A percentile compares a stretch with the other conserved stretches of the same genome.
Conservation (phyloP, 2,329 filamentous ascomycete genomes). For the Beauveria varroae region DNA sequence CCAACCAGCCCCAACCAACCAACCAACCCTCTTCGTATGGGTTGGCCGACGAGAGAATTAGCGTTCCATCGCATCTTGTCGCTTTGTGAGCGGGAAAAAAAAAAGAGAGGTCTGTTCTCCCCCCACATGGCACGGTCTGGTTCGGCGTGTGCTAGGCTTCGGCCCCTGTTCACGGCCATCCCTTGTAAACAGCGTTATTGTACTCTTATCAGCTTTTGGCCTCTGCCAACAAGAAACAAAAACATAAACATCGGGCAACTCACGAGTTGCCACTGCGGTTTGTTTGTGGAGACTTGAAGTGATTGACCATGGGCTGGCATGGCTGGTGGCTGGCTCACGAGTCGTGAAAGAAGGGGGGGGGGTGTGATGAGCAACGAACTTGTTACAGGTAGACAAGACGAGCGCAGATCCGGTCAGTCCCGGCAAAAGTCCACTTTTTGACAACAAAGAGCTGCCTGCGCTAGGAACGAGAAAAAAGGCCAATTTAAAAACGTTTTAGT, state of each 20-base stretch:
- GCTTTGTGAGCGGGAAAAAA: no score
- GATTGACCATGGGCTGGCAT: background rate
- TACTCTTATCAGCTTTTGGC: background rate
- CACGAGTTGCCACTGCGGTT: background rate
- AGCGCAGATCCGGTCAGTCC: conserved; percentile 11
- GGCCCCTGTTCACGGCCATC: background rate
- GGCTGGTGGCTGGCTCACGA: background rate
- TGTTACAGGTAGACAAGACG: background rate
- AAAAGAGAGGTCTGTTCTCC: background rate
- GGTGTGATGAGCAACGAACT: background rate
- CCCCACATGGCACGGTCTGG: background rate
- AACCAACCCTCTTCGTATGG: background rate
- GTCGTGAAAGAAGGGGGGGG: background rate
- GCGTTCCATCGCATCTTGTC: background rate
- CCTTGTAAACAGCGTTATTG: background rate
- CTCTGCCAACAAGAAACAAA: background rate
- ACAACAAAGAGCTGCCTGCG: background rate
- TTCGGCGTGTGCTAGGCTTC: background rate
- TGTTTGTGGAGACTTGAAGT: background rate
- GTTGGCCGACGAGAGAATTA: background rate
- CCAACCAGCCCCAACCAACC: background rate
- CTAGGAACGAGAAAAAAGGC: background rate
- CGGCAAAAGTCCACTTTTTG: conserved; percentile 4
- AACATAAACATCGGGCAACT: background rate
- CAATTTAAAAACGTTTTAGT: background rate